Percentiles rank a stretch among this genome's conserved stretches.
Evolutionary conservation across 2,329 filamentous ascomycete genomes (phyloP).

Genomic region (Arthroderma sp.): DNA sequence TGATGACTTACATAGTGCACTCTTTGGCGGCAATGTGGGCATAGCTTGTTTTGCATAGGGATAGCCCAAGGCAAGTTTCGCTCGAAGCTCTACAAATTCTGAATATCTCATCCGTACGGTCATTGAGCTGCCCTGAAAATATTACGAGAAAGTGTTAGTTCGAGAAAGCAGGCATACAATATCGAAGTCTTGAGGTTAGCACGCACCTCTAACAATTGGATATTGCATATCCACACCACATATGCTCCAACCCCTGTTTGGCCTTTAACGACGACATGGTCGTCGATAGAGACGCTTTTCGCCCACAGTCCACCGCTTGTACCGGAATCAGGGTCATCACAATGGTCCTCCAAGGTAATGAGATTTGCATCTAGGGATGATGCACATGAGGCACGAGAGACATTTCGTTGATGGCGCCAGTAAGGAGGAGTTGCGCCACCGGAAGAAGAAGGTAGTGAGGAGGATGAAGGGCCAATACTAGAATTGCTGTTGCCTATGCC

Average conservation of each 20-base stretch:
- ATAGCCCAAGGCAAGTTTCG: constrained; percentile 63
- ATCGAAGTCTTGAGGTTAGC: background rate
- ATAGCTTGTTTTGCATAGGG: constrained; percentile 74
- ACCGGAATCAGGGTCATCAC: constrained; percentile 42
- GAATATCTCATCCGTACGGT: constrained; percentile 62
- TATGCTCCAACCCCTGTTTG: constrained; percentile 63
- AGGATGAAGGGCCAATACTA: constrained; percentile 9
- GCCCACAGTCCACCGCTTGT: constrained; percentile 50
- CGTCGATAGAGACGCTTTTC: constrained; percentile 46
- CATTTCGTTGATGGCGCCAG: constrained; percentile 31
- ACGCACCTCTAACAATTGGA: constrained; percentile 71
- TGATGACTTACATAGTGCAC: constrained; percentile 56
- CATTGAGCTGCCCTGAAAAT: constrained; percentile 40
- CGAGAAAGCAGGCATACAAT: background rate
- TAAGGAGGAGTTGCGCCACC: constrained; percentile 30
- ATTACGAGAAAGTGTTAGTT: constrained; percentile 3
- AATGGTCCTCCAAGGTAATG: constrained; percentile 53
- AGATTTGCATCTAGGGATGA: constrained; percentile 27
- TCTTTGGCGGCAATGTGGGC: constrained; percentile 83
- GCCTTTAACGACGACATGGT: constrained; percentile 49
- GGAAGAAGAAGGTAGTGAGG: constrained; percentile 8
- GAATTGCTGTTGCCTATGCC: constrained; percentile 4
- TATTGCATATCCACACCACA: constrained; percentile 83
- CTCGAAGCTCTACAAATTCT: constrained; percentile 75
- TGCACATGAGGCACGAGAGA: constrained; percentile 28